Conservation (phyloP, 129 eudicot genomes). For the Centaurea solstitialis region DNA sequence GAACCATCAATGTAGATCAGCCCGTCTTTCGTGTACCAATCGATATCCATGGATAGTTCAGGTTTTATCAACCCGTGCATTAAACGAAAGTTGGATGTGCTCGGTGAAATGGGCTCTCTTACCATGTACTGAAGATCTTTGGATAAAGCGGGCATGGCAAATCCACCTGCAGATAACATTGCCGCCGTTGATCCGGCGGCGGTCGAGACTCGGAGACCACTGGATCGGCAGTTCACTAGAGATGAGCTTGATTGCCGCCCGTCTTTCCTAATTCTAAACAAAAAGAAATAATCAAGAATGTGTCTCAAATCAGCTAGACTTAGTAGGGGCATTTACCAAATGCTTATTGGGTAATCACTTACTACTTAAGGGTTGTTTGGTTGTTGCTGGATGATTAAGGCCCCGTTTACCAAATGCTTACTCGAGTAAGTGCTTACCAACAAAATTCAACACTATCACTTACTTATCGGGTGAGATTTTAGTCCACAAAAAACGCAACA, state of each 20-base stretch:
- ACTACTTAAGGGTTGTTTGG: too few relatives aligned
- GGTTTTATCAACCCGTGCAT: slow-evolving; percentile 65
- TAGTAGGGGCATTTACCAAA: background rate
- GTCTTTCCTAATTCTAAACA: slow-evolving; percentile 43
- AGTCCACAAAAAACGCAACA: too few relatives aligned
- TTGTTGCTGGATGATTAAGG: too few relatives aligned
- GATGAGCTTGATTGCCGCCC: slow-evolving; percentile 36
- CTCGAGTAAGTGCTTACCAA: too few relatives aligned
- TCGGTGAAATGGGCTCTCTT: slow-evolving; percentile 70
- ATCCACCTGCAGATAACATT: slow-evolving; percentile 89
- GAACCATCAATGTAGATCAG: slow-evolving; percentile 71
- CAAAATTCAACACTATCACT: too few relatives aligned
- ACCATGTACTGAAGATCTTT: slow-evolving; percentile 88
- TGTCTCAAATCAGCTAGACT: background rate
- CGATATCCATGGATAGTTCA: slow-evolving; percentile 53
- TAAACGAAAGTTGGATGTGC: slow-evolving; percentile 29
- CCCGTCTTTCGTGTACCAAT: slow-evolving; percentile 72
- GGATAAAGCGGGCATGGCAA: slow-evolving; percentile 68
- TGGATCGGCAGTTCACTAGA: slow-evolving; percentile 68
- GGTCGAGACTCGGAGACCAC: slow-evolving; percentile 92
- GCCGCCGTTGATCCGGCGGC: slow-evolving; percentile 99
- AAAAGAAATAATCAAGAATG: background rate
- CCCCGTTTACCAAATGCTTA: too few relatives aligned
- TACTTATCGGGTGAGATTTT: too few relatives aligned
- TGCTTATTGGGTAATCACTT: background rate